Conservation (phyloP, 1,284 basidiomycete genomes). For the Pseudozyma hubeiensis region DNA sequence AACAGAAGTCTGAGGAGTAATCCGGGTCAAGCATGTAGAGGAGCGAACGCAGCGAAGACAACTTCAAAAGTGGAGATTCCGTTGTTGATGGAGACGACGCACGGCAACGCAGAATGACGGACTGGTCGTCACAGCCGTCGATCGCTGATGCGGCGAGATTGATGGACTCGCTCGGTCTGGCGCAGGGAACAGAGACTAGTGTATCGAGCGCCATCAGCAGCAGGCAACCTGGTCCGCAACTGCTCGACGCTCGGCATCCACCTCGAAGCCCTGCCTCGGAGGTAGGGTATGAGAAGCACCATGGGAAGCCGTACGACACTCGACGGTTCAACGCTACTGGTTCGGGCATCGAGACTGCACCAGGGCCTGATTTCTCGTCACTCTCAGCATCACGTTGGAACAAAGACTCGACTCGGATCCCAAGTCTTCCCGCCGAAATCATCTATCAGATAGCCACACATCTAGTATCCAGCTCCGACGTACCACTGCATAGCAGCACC, state of each 20-base stretch:
- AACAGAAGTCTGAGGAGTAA: no score
- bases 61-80: no score
- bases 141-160: conserved; percentile 34
- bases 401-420: background rate
- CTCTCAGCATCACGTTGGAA: background rate
- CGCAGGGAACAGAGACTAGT: background rate
- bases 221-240: background rate
- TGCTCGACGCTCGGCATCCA: no score
- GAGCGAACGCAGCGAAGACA: no score
- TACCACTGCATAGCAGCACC: background rate
- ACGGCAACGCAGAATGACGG: conserved; percentile 16
- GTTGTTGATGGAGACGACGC: background rate
- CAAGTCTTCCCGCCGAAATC: conserved; percentile 25
- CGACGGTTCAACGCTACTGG: no score
- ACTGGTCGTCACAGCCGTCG: conserved; percentile 23
- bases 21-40: no score
- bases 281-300: no score
- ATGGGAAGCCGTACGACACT: no score
- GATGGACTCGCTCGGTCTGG: conserved; percentile 29
- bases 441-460: conserved; percentile 27
- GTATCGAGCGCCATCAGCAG: no score
- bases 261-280: no score
- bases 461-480: background rate
- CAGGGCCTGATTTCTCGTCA: no score
- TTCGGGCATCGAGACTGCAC: no score